phyloP scores from a whole-genome alignment of 768 basidiomycete genomes.

The Nidula microcarpa region DNA sequence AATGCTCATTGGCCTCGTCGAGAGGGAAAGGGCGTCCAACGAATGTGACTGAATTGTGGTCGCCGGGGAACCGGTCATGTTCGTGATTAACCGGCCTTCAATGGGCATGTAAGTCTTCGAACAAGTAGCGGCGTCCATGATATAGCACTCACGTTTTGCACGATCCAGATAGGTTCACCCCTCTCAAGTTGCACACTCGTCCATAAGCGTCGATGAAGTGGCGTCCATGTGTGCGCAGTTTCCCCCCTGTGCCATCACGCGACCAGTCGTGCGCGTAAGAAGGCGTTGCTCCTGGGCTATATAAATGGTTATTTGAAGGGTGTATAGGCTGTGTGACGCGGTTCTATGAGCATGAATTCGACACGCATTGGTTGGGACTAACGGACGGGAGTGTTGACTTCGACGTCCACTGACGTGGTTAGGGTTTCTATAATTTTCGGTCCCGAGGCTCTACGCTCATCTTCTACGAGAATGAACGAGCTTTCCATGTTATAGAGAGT shows the following conservation, averaged over 20 bases:
- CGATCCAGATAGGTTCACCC: slow-evolving; percentile 81
- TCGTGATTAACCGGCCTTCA: slow-evolving; percentile 67
- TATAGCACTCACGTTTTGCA: slow-evolving; percentile 67
- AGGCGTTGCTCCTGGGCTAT: slow-evolving; percentile 40
- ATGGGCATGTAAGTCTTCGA: not conserved
- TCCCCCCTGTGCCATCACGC: slow-evolving; percentile 46
- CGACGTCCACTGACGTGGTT: not conserved
- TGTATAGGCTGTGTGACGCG: slow-evolving; percentile 21
- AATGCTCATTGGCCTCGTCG: slow-evolving; percentile 82
- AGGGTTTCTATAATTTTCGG: not conserved
- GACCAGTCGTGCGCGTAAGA: slow-evolving; percentile 81
- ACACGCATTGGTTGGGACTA: too few species aligned
- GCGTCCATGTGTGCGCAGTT: slow-evolving; percentile 59
- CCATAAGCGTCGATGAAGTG: slow-evolving; percentile 82
- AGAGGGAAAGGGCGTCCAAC: slow-evolving; percentile 90
- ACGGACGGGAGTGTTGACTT: not conserved
- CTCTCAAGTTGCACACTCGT: slow-evolving; percentile 76
- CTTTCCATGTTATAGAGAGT: slow-evolving; percentile 36
- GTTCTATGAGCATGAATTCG: not conserved
- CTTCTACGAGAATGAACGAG: slow-evolving; percentile 46
- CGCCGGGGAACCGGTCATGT: slow-evolving; percentile 63
- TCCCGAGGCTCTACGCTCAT: slow-evolving; percentile 5
- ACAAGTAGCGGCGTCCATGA: not conserved
- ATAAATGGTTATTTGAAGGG: slow-evolving; percentile 42
- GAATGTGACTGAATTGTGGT: slow-evolving; percentile 70